Conservation (phyloP, 805 yeast genomes). For the Danielia oregonensis region DNA sequence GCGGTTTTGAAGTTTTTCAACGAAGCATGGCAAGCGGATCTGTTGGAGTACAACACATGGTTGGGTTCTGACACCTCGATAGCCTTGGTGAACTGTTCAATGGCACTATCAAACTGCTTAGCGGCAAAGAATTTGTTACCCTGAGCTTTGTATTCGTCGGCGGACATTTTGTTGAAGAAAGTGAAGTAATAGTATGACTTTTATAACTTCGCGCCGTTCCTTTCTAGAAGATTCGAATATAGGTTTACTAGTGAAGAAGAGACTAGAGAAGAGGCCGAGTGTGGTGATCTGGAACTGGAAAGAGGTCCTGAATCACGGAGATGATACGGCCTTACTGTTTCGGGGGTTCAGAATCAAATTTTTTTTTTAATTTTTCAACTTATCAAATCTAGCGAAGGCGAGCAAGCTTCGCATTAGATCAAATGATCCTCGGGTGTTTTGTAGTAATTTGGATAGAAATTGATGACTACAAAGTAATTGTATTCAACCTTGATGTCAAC, state of each 20-base stretch:
- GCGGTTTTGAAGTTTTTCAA: constrained; percentile 71
- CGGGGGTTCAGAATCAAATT: no score
- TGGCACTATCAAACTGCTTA: constrained; percentile 78
- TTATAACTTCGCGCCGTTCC: constrained; percentile 4
- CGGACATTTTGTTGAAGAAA: constrained; percentile 38
- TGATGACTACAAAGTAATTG: no score
- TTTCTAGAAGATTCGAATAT: constrained; percentile 21
- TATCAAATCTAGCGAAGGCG: no score
- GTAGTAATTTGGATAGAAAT: no score
- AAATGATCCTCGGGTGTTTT: no score
- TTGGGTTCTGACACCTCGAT: constrained; percentile 86
- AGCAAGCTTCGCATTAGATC: no score
- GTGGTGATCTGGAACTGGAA: no score
- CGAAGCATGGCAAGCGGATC: constrained; percentile 90
- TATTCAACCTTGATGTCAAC: no score
- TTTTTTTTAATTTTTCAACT: no score
- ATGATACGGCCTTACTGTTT: no score
- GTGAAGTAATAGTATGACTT: constrained; percentile 1
- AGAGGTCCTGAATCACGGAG: no score
- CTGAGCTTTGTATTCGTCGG: constrained; percentile 80
- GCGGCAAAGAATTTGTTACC: constrained; percentile 92
- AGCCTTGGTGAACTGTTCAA: constrained; percentile 78
- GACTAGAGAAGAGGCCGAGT: not conserved
- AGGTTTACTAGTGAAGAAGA: not conserved
- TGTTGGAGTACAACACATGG: constrained; percentile 88